Evolutionary conservation across 2,329 filamentous ascomycete genomes (phyloP).

Genomic region (Eurotiales sp.): DNA sequence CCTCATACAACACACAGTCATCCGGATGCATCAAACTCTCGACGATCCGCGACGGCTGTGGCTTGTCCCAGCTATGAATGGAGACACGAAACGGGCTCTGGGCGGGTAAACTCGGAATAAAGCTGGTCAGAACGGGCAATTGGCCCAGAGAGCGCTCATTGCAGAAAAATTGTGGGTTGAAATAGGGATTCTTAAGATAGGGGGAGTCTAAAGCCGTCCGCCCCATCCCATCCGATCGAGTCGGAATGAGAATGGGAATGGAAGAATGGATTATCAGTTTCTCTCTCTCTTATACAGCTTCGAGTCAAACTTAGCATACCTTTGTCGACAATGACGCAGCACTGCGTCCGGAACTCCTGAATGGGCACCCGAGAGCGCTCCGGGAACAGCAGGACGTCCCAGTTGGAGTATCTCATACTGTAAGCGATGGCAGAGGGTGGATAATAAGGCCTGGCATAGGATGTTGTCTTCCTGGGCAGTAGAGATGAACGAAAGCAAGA

Average conservation of each 20-base stretch:
- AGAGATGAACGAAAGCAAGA: background rate
- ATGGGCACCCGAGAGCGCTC: constrained; percentile 64
- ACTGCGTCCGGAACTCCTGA: constrained; percentile 78
- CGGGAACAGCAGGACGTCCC: constrained; percentile 81
- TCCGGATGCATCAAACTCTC: constrained; percentile 54
- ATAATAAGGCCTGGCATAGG: too few species aligned
- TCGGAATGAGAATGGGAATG: too few species aligned
- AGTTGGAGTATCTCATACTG: constrained; percentile 78
- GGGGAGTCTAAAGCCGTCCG: constrained; percentile 45
- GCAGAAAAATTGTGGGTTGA: constrained; percentile 35
- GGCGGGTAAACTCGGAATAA: constrained; percentile 61
- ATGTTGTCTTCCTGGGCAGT: too few species aligned
- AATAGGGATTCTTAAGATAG: constrained; percentile 30
- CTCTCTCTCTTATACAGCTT: too few species aligned
- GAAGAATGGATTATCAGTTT: too few species aligned
- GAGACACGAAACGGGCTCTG: constrained; percentile 66
- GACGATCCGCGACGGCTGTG: constrained; percentile 56
- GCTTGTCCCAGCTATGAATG: constrained; percentile 68
- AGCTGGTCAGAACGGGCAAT: constrained; percentile 67
- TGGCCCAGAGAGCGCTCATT: constrained; percentile 34
- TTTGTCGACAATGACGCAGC: constrained; percentile 60
- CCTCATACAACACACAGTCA: constrained; percentile 60
- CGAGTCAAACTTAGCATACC: too few species aligned
- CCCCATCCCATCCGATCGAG: too few species aligned
- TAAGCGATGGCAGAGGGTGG: background rate